phyloP scores from a whole-genome alignment of 345 rosid genomes.

The Salix udensis region DNA sequence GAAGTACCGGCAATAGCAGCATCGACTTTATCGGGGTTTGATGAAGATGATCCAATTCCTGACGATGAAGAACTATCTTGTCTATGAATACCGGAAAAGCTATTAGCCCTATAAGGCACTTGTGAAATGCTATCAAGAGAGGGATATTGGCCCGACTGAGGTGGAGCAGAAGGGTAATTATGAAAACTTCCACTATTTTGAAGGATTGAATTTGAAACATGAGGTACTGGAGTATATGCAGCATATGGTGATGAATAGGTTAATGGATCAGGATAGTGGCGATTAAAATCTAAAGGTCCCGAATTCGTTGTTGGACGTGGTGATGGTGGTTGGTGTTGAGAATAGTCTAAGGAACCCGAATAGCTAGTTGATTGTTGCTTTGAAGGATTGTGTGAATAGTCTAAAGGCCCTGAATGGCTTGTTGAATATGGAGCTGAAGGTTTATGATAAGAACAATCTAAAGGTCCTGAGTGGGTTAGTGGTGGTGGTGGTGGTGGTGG shows the following conservation, averaged over 20 bases:
- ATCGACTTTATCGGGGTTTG: constrained; percentile 14
- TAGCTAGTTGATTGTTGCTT: constrained; percentile 18
- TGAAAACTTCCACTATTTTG: constrained; percentile 48
- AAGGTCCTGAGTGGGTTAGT: constrained; percentile 15
- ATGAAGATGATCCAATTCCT: constrained; percentile 14
- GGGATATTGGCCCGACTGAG: constrained; percentile 29
- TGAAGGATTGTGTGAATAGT: neutral
- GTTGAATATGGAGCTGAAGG: constrained; percentile 1
- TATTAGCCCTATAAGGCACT: constrained; percentile 30
- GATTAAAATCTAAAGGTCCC: constrained; percentile 41
- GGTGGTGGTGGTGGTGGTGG: constrained; percentile 6
- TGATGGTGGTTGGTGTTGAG: constrained; percentile 16
- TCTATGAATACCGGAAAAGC: constrained; percentile 39
- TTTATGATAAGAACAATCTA: neutral
- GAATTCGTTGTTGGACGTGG: constrained; percentile 30
- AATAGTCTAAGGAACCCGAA: constrained; percentile 12
- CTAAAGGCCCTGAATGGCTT: constrained; percentile 1
- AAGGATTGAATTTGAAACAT: constrained; percentile 33
- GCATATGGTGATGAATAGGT: constrained; percentile 48
- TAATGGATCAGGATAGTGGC: constrained; percentile 25
- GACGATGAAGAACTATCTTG: constrained; percentile 44
- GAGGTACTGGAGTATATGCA: constrained; percentile 18
- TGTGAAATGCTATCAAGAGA: constrained; percentile 43
- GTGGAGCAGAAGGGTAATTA: constrained; percentile 39
- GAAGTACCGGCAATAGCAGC: constrained; percentile 19